A percentile compares a stretch with the other conserved stretches of the same genome.
phyloP scores from a whole-genome alignment of 352 stramenopile species.

The Globisporangium nodosum region DNA sequence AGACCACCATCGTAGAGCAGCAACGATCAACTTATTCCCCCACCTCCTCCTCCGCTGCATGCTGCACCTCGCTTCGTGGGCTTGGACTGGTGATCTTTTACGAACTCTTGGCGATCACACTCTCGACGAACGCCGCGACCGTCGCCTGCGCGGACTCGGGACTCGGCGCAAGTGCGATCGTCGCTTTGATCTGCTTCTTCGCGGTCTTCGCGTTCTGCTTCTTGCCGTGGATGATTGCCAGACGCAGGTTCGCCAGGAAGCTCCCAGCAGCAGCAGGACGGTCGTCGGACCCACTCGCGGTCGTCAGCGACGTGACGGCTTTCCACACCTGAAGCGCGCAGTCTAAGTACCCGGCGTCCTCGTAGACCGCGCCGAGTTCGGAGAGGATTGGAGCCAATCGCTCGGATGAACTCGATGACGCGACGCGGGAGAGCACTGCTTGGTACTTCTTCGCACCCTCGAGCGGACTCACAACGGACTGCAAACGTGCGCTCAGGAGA shows the following conservation, averaged over 20 bases:
- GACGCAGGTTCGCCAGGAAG: slow-evolving; percentile 58
- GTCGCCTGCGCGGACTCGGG: slow-evolving; percentile 25
- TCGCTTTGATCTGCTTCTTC: slow-evolving; percentile 60
- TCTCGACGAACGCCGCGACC: slow-evolving; percentile 58
- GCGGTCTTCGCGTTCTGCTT: slow-evolving; percentile 59
- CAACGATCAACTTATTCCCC: slow-evolving; percentile 2
- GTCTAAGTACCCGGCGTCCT: slow-evolving; percentile 36
- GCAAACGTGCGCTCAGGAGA: slow-evolving; percentile 47
- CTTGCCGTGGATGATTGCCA: slow-evolving; percentile 55
- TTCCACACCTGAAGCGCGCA: slow-evolving; percentile 66
- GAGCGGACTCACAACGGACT: slow-evolving; percentile 17
- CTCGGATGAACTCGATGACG: slow-evolving; percentile 5
- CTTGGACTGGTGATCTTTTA: slow-evolving; percentile 6
- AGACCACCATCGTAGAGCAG: not conserved
- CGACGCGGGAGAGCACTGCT: slow-evolving; percentile 9
- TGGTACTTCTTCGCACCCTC: slow-evolving; percentile 32
- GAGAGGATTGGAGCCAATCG: slow-evolving; percentile 40
- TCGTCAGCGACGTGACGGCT: slow-evolving; percentile 18
- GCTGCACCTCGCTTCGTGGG: too few relatives aligned
- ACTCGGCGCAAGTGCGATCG: slow-evolving; percentile 21
- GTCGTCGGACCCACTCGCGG: not conserved
- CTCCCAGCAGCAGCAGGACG: slow-evolving; percentile 7
- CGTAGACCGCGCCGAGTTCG: slow-evolving; percentile 54
- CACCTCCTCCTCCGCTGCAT: not conserved
- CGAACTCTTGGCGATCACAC: slow-evolving; percentile 35